Percentiles rank a stretch among this genome's conserved stretches.
Evolutionary conservation across 73 alveolate species (phyloP).

Genomic region (Stentor roeselii): DNA sequence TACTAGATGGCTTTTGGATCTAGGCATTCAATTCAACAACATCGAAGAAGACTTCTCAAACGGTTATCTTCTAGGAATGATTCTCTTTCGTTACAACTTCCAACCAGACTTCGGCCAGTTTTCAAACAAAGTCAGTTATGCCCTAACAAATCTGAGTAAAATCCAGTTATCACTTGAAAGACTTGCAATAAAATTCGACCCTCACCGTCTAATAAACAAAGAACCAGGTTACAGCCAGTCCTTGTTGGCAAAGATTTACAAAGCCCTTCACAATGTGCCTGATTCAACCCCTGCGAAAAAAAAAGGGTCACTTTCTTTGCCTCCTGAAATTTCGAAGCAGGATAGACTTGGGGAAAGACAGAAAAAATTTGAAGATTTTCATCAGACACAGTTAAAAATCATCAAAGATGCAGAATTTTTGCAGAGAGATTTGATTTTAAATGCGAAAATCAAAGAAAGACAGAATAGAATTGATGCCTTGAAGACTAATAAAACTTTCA

Average conservation of each 20-base stretch:
- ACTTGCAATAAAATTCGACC: conserved; percentile 8
- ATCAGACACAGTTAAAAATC: conserved; percentile 28
- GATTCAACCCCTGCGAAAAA: neutral
- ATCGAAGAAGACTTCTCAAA: conserved; percentile 15
- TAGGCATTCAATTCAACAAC: neutral
- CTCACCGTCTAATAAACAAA: neutral
- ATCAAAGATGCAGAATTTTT: conserved; percentile 35
- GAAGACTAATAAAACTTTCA: conserved; percentile 47
- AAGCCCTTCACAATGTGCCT: conserved; percentile 16
- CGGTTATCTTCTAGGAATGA: conserved; percentile 2
- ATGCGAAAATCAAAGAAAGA: conserved; percentile 36
- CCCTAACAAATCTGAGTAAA: neutral
- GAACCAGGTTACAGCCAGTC: neutral
- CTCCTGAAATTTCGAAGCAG: neutral
- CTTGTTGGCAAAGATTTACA: neutral
- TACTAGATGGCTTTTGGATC: neutral
- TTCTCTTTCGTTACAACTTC: neutral
- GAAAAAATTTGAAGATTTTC: conserved; percentile 48
- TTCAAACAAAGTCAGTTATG: neutral
- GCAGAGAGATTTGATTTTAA: conserved; percentile 34
- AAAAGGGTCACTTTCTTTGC: neutral
- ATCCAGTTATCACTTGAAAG: conserved; percentile 1
- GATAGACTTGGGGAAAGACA: neutral
- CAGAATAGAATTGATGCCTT: conserved; percentile 34
- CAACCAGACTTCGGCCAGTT: conserved; percentile 23